Evolutionary conservation across 306 rosid genomes (phyloP), one percentile per base, ranked within the genome.

Genomic region (Gillenia trifoliata): DNA sequence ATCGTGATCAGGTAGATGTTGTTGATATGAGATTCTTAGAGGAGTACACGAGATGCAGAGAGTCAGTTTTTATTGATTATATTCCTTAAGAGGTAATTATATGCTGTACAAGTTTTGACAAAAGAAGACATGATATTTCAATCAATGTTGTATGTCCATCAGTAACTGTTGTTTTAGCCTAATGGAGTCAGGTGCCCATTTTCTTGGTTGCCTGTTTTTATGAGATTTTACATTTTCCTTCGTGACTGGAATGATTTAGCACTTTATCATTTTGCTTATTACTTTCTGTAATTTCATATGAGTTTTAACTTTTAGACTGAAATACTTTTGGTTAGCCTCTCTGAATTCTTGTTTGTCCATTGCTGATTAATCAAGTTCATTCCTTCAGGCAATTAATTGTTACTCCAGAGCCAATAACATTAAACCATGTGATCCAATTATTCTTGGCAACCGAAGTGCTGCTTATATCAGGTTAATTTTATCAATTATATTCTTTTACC

Each of bases 351-450:
- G 36, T 54, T 75, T 25, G 29, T 71, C 70, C 20, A 66, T 41
- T 85, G 41, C 72, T 80, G 64, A 76, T 56, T 16, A 20, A 66
- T 71, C 61, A 47, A 74, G 60, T 70, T 80, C 41, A 71, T 66
- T 72, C 73, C n/a, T 60, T 75, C 86, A 94, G 99, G 99, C 99
- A 45, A 90, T 94, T 80, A 74, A 62, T 74, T 87, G 76, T 83
- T 94, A 92, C 90, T 77, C 95, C 29, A 87, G 91, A 83, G 99
- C 97, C 45, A 86, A 94, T 81, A 85, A 61, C 84, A 85, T 92
- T 78, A 94, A 84, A 86, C 84, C 88, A 64, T 75, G 88, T 79
- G 99, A 94, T 86, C 90, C 89, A 67, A 76, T 90, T 77, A 89
- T 92, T 71, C 95, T 94, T 64, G 68, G 83, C 71, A 94, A 94